These are phyloP conservation scores for Diaporthe sp. DNA, from an alignment of 2,329 filamentous ascomycete species.

Conservation along the genomic window DNA sequence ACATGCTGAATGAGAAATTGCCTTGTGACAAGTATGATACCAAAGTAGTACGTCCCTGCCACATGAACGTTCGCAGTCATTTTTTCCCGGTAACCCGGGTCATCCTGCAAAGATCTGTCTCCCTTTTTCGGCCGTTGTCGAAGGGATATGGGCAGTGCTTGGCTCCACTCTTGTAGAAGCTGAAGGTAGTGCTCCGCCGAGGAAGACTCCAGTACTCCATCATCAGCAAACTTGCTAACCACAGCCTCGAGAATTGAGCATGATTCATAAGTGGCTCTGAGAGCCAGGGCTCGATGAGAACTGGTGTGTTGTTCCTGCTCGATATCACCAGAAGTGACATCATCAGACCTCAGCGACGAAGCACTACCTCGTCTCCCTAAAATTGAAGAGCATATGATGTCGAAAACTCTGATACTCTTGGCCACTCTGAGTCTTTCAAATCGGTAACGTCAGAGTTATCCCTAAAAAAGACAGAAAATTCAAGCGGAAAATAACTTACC, in stretches of 20 bases:
- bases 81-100: conserved; percentile 18
- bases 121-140: conserved; percentile 25
- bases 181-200: conserved; percentile 28
- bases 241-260: conserved; percentile 30
- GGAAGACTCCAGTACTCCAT: conserved; percentile 19
- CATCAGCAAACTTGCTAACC: conserved; percentile 23
- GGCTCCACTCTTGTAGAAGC: conserved; percentile 28
- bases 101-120: not conserved
- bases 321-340: conserved; percentile 25
- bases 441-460: not conserved
- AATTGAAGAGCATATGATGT: conserved; percentile 30
- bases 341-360: conserved; percentile 9
- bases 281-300: conserved; percentile 12
- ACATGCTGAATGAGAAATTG: conserved; percentile 36
- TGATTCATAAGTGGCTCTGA: conserved; percentile 28
- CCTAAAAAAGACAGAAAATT: too few species aligned
- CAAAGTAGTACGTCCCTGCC: conserved; percentile 39
- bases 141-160: conserved; percentile 22
- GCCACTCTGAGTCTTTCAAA: conserved; percentile 23
- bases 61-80: conserved; percentile 37
- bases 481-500: not conserved
- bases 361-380: conserved; percentile 27
- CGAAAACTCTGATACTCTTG: conserved; percentile 30
- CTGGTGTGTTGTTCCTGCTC: not conserved
- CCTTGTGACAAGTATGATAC: conserved; percentile 37